Percentiles rank a stretch among this genome's conserved stretches.
phyloP scores from a whole-genome alignment of 164 flowering plant species.

The Amborella trichopoda region DNA sequence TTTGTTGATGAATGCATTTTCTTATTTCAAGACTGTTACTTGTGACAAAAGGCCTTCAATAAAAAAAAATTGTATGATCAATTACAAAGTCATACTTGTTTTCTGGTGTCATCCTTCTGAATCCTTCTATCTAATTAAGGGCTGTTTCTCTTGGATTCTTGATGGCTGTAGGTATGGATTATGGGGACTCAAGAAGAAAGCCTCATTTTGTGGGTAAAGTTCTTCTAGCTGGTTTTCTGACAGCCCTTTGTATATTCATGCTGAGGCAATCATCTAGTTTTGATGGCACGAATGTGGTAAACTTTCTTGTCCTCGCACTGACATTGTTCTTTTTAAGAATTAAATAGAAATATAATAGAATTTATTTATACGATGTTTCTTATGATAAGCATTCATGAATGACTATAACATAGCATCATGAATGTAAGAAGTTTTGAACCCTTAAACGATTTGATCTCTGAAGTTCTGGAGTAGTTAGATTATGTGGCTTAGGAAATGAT shows the following conservation, averaged over 20 bases:
- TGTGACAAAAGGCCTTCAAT: not conserved
- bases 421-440: not conserved
- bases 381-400: not conserved
- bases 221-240: slow-evolving; percentile 52
- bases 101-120: not conserved
- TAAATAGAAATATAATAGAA: not conserved
- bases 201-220: slow-evolving; percentile 48
- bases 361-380: not conserved
- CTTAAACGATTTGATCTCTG: not conserved
- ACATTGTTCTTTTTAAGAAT: not conserved
- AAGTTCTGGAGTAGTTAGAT: not conserved
- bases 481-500: no score
- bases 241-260: slow-evolving; percentile 58
- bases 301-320: not conserved
- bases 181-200: slow-evolving; percentile 66
- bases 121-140: not conserved
- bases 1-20: not conserved
- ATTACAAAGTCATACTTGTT: not conserved
- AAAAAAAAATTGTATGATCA: not conserved
- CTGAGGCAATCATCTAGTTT: slow-evolving; percentile 61
- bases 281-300: slow-evolving; percentile 49
- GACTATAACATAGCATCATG: not conserved
- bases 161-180: slow-evolving; percentile 59
- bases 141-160: not conserved
- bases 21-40: not conserved